Base-by-base conservation (phyloP, 2,329 filamentous ascomycete genomes). In the Venturia carpophila region DNA sequence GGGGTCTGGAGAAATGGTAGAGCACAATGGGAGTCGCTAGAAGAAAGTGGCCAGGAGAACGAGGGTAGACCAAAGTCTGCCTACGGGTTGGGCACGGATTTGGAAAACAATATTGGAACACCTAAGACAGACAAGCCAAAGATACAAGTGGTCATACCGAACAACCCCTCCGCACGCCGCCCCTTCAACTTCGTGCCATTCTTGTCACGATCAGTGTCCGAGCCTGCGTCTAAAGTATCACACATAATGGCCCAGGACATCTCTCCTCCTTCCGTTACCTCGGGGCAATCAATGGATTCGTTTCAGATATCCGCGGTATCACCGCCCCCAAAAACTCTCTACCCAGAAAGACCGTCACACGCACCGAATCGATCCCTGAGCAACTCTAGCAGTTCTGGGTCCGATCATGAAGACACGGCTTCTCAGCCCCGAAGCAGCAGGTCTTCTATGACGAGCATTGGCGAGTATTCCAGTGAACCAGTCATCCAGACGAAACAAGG, bases 1-100 rank as follows among this genome's bases (percentile, higher is more conserved):
- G 79, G 78, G 6, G 71, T 77, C 4, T 81, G 79, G 74, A 76
- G 75, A 62, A 71, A 80, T 68, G 79, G 78, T 5, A 73, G 74
- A 43, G 74, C 77, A 37, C 72, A 77, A 62, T 80, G 78, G 77
- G 75, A 75, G 34, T 68, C 70, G 19, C 63, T 66, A 11, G 27
- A 19, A 39, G 27, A 56, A 9, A 17, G 71, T 42, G 65, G 69
- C 37, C 69, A 70, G 49, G 63, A 64, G 37, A 30, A 34, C 21
- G 47, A 45, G 6, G 41, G 24, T 34, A 62, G 60, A 27, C 34
- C 49, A 7, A 58, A 27, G 34, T 5, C 49, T 42, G 27, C 30
- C 13, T 34, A 24, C 24, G 60, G 34, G 19, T 17, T 30, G 47
- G 47, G 62, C 42, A 37, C 19, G 5, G 27, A 11, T 9, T 52